Percentiles rank a stretch among this genome's conserved stretches.
Evolutionary conservation across 352 stramenopile genomes (phyloP).

Genomic region (Thraustochytrium striatum): DNA sequence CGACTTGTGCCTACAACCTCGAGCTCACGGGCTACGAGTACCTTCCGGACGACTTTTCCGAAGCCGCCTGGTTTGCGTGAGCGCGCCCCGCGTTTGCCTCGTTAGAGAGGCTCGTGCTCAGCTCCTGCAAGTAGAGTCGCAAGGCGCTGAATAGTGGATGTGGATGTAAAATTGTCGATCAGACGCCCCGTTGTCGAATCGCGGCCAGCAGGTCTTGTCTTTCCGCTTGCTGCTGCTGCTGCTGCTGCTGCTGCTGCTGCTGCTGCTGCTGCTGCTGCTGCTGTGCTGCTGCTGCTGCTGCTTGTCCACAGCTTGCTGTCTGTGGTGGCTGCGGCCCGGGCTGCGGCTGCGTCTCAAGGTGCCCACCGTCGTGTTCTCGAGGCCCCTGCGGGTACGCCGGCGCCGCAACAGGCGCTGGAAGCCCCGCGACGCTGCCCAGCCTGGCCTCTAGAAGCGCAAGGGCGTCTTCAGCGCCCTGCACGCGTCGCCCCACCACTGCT

Average conservation of each 20-base stretch:
- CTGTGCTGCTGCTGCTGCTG: not conserved
- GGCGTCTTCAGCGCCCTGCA: not conserved
- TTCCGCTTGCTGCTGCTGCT: not conserved
- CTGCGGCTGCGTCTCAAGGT: not conserved
- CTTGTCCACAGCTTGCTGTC: not conserved
- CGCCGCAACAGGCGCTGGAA: not conserved
- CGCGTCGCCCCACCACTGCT: not conserved
- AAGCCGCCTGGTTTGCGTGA: conserved; percentile 1
- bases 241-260: not conserved
- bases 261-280: not conserved
- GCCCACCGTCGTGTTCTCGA: not conserved
- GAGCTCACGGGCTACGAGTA: conserved; percentile 40
- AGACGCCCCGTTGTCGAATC: too few species aligned
- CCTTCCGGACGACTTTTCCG: conserved; percentile 22
- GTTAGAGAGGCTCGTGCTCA: not conserved
- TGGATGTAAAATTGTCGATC: too few species aligned
- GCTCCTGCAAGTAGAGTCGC: not conserved
- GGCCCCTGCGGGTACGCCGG: not conserved
- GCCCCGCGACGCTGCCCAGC: not conserved
- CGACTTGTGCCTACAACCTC: conserved; percentile 34
- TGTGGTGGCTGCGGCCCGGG: not conserved
- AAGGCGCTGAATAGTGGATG: not conserved
- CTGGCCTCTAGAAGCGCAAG: conserved; percentile 6
- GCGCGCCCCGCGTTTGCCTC: not conserved
- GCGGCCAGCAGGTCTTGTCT: not conserved